These are phyloP conservation scores for Entomophthora muscae DNA, from an alignment of 371 early-diverging fungal species.

Conservation along the genomic window DNA sequence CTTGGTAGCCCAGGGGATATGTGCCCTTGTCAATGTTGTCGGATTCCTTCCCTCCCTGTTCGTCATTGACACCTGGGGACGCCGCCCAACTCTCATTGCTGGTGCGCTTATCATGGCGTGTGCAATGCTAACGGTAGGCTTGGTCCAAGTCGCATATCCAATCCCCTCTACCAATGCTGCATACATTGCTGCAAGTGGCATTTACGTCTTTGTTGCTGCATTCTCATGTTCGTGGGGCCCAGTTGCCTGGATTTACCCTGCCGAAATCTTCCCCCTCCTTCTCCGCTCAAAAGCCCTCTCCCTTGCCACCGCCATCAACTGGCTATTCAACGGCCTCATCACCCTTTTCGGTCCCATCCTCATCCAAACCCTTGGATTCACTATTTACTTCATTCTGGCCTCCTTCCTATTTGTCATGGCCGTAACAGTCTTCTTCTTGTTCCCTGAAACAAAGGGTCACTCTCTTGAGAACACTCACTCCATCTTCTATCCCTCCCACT, in stretches of 20 bases:
- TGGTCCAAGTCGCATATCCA: neutral
- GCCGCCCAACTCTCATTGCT: conserved; percentile 29
- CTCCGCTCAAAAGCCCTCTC: conserved; percentile 68
- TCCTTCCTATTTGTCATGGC: conserved; percentile 32
- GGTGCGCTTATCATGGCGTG: conserved; percentile 32
- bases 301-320: conserved; percentile 75
- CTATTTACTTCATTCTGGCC: conserved; percentile 40
- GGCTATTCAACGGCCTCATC: conserved; percentile 62
- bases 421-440: conserved; percentile 36
- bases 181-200: conserved; percentile 36
- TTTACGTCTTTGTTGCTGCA: conserved; percentile 46
- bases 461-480: conserved; percentile 65
- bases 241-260: conserved; percentile 75
- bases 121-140: conserved; percentile 23
- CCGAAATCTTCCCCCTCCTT: conserved; percentile 38
- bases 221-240: conserved; percentile 86
- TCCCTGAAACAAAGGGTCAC: conserved; percentile 69
- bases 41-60: conserved; percentile 54
- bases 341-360: conserved; percentile 41
- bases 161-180: conserved; percentile 19
- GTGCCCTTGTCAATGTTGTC: conserved; percentile 46
- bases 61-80: conserved; percentile 51
- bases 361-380: conserved; percentile 15
- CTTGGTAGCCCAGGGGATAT: conserved; percentile 44
- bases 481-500: too few species aligned